phyloP scores from a whole-genome alignment of 75 land plant species.

The Gnetum montanum region DNA sequence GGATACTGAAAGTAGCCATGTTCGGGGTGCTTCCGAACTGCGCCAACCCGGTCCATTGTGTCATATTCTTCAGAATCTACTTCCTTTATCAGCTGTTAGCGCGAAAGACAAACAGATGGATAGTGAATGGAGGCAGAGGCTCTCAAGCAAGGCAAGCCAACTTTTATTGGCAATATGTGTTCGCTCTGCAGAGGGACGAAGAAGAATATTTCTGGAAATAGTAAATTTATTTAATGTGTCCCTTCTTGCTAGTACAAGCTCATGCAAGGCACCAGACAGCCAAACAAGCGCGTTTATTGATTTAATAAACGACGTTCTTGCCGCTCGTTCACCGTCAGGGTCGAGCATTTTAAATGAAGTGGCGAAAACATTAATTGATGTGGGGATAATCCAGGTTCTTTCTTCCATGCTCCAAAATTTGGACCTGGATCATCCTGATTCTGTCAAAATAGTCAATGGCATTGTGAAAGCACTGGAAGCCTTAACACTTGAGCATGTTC shows the following conservation, averaged over 20 bases:
- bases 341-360: constrained; percentile 84
- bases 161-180: constrained; percentile 90
- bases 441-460: constrained; percentile 71
- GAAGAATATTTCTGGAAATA: constrained; percentile 69
- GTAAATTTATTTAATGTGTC: constrained; percentile 35
- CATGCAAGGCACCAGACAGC: constrained; percentile 39
- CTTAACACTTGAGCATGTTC: constrained; percentile 71
- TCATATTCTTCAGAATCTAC: constrained; percentile 76
- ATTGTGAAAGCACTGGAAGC: constrained; percentile 76
- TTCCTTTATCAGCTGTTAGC: constrained; percentile 42
- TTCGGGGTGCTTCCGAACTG: constrained; percentile 18
- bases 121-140: constrained; percentile 86
- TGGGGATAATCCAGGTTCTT: constrained; percentile 68
- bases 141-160: constrained; percentile 63
- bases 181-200: constrained; percentile 86
- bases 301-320: constrained; percentile 77
- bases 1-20: constrained; percentile 74
- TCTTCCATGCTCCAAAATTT: constrained; percentile 61
- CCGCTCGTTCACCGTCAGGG: constrained; percentile 85
- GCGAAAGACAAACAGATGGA: constrained; percentile 55
- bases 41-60: constrained; percentile 67
- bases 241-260: constrained; percentile 25
- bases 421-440: constrained; percentile 90
- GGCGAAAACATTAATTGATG: constrained; percentile 83
- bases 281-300: constrained; percentile 69